Evolutionary conservation across 768 basidiomycete species (phyloP), one percentile per base, ranked within the genome.

Genomic region (Boletus vinaceobasis): DNA sequence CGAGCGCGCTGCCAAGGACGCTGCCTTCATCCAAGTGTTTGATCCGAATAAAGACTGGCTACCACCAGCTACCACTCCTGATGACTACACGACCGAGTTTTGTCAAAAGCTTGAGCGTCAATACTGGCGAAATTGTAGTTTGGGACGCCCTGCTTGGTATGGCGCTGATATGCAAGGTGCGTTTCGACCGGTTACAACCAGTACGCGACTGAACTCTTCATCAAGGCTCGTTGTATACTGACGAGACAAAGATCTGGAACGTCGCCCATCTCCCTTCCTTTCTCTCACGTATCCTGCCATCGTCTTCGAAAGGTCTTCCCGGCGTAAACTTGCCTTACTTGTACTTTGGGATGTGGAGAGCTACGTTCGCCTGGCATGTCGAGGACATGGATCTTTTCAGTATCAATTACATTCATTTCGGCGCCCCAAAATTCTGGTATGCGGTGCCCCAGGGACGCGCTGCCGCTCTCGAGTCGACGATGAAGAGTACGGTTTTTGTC

Each of bases 361-460:
- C 96, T 23, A 93, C 93, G 0, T 98, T 98, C 72, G 92, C 94
- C 0, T 99, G 97, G 96, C 97, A 99, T 64, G 97, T 99, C 45
- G 97, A 99, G 71, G 97, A 99, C 71, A 97, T 98, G 91, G 97
- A 99, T 66, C 79, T 99, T 1, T 98, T 96, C 73, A 95, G 93
- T 53, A 98, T 99, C 75, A 99, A 99, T 68, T 98, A 94, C 69
- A 92, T 99, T 52, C 97, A 99, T 71, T 98, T 98, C 62, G 97
- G 97, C 0, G 94, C 95, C 0, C 94, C 95, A 2, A 98, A 92
- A 62, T 88, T 90, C 65, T 99, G 97, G 97, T 98, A 98, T 70
- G 88, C 94, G 2, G 79, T 98, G 17, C 97, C 97, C 4, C 95
- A 97, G 70, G 87, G 79, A 17, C 82, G 92, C 54, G 85, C 93